A percentile compares a stretch with the other conserved stretches of the same genome.
Conservation (phyloP, 2,329 filamentous ascomycete genomes). For the Aspergillus clavatus region DNA sequence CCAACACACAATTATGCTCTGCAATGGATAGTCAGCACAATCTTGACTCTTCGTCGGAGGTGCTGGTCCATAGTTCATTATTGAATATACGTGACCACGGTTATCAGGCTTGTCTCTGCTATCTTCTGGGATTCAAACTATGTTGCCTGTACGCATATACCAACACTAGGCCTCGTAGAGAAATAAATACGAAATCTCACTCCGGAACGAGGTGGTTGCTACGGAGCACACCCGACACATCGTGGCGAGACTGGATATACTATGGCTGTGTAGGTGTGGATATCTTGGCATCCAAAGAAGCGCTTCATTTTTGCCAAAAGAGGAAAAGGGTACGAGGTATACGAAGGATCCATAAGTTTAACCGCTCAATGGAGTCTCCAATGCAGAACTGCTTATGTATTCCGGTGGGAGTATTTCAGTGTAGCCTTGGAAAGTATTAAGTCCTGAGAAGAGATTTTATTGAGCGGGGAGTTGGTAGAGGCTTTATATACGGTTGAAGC, state of each 20-base stretch:
- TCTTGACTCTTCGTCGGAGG: too few relatives aligned
- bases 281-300: neutral
- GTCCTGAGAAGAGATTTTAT: neutral
- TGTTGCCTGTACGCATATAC: too few relatives aligned
- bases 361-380: too few relatives aligned
- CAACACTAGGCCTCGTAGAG: neutral
- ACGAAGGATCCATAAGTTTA: conserved; percentile 8
- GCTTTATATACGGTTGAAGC: neutral
- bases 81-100: too few relatives aligned
- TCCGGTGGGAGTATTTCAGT: neutral
- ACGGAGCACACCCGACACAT: neutral
- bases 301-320: conserved; percentile 5
- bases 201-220: neutral
- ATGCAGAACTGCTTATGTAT: neutral
- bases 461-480: neutral
- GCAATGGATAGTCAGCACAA: too few relatives aligned
- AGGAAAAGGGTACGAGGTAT: conserved; percentile 17
- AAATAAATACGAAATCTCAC: neutral
- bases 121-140: neutral
- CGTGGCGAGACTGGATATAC: too few relatives aligned
- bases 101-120: too few relatives aligned
- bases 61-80: too few relatives aligned
- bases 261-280: too few relatives aligned
- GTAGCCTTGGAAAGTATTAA: neutral
- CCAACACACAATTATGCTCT: neutral